These are phyloP conservation scores for Exserohilum rostratum DNA, from an alignment of 2,329 filamentous ascomycete species.

Conservation along the genomic window DNA sequence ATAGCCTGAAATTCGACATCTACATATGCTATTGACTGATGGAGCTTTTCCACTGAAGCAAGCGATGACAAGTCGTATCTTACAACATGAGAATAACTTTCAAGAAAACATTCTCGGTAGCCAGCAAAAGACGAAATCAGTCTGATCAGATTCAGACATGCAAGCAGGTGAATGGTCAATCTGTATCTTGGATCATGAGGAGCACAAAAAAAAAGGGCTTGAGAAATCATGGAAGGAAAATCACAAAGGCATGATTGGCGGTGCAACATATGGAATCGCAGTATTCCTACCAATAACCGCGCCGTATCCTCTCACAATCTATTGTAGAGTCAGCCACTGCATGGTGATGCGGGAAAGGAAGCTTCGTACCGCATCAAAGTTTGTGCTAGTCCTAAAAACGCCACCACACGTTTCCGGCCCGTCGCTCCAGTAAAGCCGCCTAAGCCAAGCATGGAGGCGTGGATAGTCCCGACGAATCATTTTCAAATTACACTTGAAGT, in stretches of 20 bases:
- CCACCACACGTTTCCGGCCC: conserved; percentile 34
- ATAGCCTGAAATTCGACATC: too few relatives aligned
- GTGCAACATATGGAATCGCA: conserved; percentile 29
- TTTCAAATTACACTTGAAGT: conserved; percentile 79
- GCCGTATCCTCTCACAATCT: conserved; percentile 43
- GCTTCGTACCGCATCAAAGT: conserved; percentile 32
- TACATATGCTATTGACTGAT: too few relatives aligned
- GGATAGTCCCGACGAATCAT: conserved; percentile 88
- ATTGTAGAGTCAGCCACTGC: conserved; percentile 2
- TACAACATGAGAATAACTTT: too few relatives aligned
- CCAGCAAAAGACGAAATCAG: too few relatives aligned
- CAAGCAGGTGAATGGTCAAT: too few relatives aligned
- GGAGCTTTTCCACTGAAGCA: too few relatives aligned
- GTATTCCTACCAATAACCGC: conserved; percentile 30
- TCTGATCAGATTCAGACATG: too few relatives aligned
- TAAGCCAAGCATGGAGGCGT: conserved; percentile 77
- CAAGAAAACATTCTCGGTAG: too few relatives aligned
- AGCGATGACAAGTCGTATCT: too few relatives aligned
- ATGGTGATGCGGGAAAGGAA: neutral
- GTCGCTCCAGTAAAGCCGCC: conserved; percentile 79
- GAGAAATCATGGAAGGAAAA: too few relatives aligned
- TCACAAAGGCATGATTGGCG: conserved; percentile 27
- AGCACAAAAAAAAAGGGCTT: too few relatives aligned
- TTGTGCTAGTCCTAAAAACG: conserved; percentile 38
- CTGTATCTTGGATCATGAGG: too few relatives aligned